Conservation (phyloP, 192 early-diverging fungal genomes). For the Spizellomyces punctatus region DNA sequence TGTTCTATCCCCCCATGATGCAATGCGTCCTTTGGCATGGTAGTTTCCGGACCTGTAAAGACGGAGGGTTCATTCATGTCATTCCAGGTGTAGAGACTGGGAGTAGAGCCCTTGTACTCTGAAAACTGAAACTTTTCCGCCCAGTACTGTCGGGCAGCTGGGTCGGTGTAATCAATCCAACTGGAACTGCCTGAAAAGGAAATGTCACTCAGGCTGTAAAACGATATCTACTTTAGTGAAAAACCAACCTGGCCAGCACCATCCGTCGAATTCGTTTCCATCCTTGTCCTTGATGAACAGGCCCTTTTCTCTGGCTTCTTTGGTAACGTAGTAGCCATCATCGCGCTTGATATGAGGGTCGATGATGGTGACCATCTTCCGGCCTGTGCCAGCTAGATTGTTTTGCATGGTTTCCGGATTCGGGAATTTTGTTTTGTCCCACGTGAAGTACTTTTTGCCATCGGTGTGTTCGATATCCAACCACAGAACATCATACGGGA, state of each 20-base stretch:
- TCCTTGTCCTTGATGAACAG: constrained; percentile 80
- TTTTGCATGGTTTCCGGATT: constrained; percentile 84
- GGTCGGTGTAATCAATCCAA: constrained; percentile 92
- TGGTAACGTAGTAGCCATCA: constrained; percentile 70
- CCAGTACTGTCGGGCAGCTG: constrained; percentile 79
- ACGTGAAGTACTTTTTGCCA: constrained; percentile 96
- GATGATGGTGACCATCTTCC: constrained; percentile 94
- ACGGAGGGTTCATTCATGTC: constrained; percentile 99
- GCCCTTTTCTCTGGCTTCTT: constrained; percentile 73
- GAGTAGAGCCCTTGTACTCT: constrained; percentile 83
- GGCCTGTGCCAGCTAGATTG: constrained; percentile 67
- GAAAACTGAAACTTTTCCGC: constrained; percentile 72
- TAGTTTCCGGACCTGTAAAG: constrained; percentile 96
- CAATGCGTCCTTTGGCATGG: constrained; percentile 90
- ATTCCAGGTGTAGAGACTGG: constrained; percentile 90
- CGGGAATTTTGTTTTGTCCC: constrained; percentile 92
- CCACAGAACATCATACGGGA: constrained; percentile 99
- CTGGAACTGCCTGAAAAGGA: constrained; percentile 64
- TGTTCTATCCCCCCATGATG: constrained; percentile 91
- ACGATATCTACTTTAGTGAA: not conserved
- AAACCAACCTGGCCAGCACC: constrained; percentile 92
- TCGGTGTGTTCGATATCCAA: constrained; percentile 99
- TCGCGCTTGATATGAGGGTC: constrained; percentile 97
- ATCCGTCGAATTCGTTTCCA: constrained; percentile 82
- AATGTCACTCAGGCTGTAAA: not conserved